Conservation (phyloP, 108 stramenopile genomes). For the Skeletonema tropicum region DNA sequence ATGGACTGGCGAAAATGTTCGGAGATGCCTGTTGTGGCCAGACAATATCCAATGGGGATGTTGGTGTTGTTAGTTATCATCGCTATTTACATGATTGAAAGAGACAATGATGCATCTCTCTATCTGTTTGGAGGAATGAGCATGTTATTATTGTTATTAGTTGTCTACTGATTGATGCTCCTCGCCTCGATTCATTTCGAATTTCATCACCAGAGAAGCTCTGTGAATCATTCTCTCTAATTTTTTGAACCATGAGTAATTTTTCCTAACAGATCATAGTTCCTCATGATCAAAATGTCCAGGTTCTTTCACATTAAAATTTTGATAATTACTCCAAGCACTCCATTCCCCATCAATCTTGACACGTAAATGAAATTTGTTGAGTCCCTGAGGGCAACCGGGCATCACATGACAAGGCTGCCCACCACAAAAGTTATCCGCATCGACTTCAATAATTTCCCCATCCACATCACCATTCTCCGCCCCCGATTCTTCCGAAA, state of each 20-base stretch:
- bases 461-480: conserved; percentile 1
- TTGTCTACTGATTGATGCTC: too few species aligned
- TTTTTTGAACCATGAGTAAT: too few species aligned
- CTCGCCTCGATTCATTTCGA: too few species aligned
- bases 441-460: neutral
- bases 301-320: conserved; percentile 42
- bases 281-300: conserved; percentile 36
- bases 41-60: conserved; percentile 31
- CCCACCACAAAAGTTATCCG: conserved; percentile 1
- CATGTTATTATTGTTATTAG: too few species aligned
- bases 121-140: too few species aligned
- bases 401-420: conserved; percentile 17
- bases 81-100: too few species aligned
- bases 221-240: too few species aligned
- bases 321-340: conserved; percentile 33
- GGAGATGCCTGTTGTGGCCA: conserved; percentile 36
- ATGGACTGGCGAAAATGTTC: conserved; percentile 53
- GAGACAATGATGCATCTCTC: too few species aligned
- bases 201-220: too few species aligned
- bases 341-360: conserved; percentile 26
- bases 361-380: conserved; percentile 41
- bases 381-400: conserved; percentile 23
- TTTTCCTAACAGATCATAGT: too few species aligned
- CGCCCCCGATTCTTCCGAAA: conserved; percentile 20
- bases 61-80: too few species aligned